Conservation (phyloP, 2,329 filamentous ascomycete species). For the Colletotrichum acutatum region DNA sequence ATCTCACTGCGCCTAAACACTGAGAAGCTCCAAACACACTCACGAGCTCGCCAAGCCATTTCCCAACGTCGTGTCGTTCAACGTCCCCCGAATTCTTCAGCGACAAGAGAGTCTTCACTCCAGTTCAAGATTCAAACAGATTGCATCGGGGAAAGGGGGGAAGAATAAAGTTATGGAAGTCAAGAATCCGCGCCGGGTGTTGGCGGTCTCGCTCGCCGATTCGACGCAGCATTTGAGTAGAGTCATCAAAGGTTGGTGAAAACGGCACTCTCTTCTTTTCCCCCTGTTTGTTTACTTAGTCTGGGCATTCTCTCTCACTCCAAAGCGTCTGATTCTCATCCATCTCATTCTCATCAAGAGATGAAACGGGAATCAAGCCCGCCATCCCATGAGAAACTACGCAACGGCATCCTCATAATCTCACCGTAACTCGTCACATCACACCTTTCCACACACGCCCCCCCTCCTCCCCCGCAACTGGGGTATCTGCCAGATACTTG, state of each 20-base stretch:
- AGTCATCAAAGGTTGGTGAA: slow-evolving; percentile 62
- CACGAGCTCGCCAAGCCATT: not conserved
- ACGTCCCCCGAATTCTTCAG: not conserved
- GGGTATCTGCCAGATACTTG: too few species aligned
- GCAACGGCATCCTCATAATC: not conserved
- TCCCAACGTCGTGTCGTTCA: not conserved
- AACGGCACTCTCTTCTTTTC: not conserved
- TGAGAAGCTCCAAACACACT: not conserved
- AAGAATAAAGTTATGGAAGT: slow-evolving; percentile 50
- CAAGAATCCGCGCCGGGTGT: slow-evolving; percentile 64
- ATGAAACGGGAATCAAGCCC: not conserved
- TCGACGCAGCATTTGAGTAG: slow-evolving; percentile 58
- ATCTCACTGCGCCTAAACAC: not conserved
- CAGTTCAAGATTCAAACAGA: not conserved
- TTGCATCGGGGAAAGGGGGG: not conserved
- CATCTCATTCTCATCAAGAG: not conserved
- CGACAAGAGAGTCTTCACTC: too few species aligned
- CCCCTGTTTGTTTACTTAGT: not conserved
- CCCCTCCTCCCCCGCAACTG: too few species aligned
- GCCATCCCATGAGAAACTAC: not conserved
- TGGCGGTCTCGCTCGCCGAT: slow-evolving; percentile 65
- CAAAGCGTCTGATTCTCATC: too few species aligned
- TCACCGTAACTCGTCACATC: not conserved
- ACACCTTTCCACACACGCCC: too few species aligned
- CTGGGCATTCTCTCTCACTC: not conserved